Conservation (phyloP, 257 asterid species). For the Scutellaria minor region DNA sequence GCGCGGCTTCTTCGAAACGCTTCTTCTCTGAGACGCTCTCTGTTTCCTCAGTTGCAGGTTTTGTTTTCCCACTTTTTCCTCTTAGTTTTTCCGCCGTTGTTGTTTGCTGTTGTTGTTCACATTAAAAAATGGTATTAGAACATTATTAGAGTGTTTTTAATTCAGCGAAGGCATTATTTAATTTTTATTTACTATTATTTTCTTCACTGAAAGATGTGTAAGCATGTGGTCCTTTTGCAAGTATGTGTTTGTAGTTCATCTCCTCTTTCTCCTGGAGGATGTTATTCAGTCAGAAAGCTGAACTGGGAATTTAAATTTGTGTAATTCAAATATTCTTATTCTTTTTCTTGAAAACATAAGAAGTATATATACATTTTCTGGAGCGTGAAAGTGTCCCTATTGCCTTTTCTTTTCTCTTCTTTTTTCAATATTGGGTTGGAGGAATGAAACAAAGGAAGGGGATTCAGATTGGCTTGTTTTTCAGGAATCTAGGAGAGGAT, state of each 20-base stretch:
- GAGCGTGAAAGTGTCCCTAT: not conserved
- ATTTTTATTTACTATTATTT: not conserved
- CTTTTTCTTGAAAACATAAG: not conserved
- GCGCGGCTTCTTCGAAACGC: slow-evolving; percentile 63
- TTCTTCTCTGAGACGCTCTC: slow-evolving; percentile 49
- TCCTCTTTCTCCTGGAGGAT: not conserved
- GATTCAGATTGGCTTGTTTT: not conserved
- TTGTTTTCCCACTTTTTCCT: slow-evolving; percentile 3
- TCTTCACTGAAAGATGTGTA: not conserved
- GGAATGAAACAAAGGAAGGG: not conserved
- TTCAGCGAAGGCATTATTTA: not conserved
- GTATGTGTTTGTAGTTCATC: slow-evolving; percentile 9
- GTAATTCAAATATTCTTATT: not conserved
- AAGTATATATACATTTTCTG: not conserved
- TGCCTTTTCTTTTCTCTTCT: not conserved
- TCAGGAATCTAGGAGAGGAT: slow-evolving; percentile 55
- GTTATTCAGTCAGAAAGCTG: slow-evolving; percentile 5
- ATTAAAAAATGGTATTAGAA: not conserved
- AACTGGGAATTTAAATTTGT: not conserved
- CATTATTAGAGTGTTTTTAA: not conserved
- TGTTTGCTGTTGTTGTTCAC: not conserved
- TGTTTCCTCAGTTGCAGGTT: slow-evolving; percentile 50
- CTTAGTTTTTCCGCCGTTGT: not conserved
- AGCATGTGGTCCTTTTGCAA: slow-evolving; percentile 3
- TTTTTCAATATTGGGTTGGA: not conserved